Evolutionary conservation across 345 rosid genomes (phyloP).

Genomic region (Bruguiera sexangula): DNA sequence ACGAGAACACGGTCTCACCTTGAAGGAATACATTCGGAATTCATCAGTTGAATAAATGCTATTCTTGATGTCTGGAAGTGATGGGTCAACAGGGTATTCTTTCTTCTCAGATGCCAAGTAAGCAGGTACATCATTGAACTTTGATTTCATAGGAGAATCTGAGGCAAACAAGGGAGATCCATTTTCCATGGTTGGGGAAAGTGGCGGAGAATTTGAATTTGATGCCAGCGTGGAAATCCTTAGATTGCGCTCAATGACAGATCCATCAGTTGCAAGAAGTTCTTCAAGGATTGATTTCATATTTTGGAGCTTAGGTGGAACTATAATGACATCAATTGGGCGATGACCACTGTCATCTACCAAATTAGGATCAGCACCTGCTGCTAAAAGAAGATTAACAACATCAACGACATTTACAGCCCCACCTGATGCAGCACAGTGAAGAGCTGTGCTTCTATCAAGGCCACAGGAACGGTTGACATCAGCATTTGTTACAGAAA

Average conservation of each 20-base stretch:
- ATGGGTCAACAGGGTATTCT: slow-evolving; percentile 67
- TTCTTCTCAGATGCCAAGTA: slow-evolving; percentile 33
- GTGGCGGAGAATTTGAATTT: slow-evolving; percentile 29
- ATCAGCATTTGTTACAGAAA: slow-evolving; percentile 24
- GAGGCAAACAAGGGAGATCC: slow-evolving; percentile 35
- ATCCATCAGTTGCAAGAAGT: slow-evolving; percentile 19
- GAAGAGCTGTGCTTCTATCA: slow-evolving; percentile 61
- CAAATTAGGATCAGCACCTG: slow-evolving; percentile 55
- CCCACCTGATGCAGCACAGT: slow-evolving; percentile 70
- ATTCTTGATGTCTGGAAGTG: slow-evolving; percentile 67
- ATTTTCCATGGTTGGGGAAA: slow-evolving; percentile 32
- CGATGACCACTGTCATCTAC: slow-evolving; percentile 49
- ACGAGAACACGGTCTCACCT: slow-evolving; percentile 56
- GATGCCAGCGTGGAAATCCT: slow-evolving; percentile 25
- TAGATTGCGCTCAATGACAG: slow-evolving; percentile 15
- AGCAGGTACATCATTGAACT: slow-evolving; percentile 22
- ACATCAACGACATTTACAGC: slow-evolving; percentile 42
- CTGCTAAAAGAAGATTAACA: slow-evolving; percentile 49
- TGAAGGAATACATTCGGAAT: slow-evolving; percentile 69
- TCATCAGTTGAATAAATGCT: slow-evolving; percentile 66
- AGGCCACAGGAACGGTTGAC: slow-evolving; percentile 44
- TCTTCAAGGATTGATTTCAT: slow-evolving; percentile 42
- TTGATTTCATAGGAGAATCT: slow-evolving; percentile 29
- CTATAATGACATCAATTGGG: slow-evolving; percentile 54
- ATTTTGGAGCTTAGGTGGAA: slow-evolving; percentile 41